Evolutionary conservation across 2,329 filamentous ascomycete genomes (phyloP).

Genomic region (Emmonsiellopsis sp.): DNA sequence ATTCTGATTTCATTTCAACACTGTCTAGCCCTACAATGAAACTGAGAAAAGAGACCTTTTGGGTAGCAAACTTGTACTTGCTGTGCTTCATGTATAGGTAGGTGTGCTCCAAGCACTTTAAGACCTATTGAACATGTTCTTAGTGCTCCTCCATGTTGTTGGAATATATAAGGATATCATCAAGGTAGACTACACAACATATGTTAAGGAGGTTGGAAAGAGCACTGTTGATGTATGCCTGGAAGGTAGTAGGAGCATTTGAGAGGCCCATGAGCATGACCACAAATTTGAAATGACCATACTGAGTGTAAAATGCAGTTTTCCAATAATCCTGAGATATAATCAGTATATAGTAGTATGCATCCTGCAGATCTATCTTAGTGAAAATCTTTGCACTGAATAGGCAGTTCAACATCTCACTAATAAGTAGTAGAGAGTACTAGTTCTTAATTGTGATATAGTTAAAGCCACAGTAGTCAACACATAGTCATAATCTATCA

Average conservation of each 20-base stretch:
- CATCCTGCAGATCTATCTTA: conserved; percentile 15
- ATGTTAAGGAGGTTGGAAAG: background rate
- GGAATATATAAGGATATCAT: conserved; percentile 5
- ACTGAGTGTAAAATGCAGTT: background rate
- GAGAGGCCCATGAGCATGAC: background rate
- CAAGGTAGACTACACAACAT: background rate
- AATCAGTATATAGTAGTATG: conserved; percentile 16
- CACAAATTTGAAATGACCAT: background rate
- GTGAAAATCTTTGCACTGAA: conserved; percentile 14
- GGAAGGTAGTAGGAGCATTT: background rate
- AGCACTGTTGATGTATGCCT: background rate
- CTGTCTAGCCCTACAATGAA: conserved; percentile 9
- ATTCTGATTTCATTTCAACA: conserved; percentile 12
- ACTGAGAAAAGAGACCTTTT: conserved; percentile 10
- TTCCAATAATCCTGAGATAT: background rate
- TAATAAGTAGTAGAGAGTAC: conserved; percentile 17
- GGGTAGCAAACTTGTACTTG: conserved; percentile 10
- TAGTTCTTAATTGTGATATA: conserved; percentile 16
- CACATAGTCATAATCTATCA: conserved; percentile 14
- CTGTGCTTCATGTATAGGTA: conserved; percentile 6
- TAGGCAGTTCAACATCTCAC: conserved; percentile 14
- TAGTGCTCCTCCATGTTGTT: background rate
- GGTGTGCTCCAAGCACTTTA: conserved; percentile 3
- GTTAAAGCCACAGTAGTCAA: conserved; percentile 20
- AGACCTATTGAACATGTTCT: conserved; percentile 4